These are phyloP conservation scores for Verticillium longisporum DNA, from an alignment of 2,329 filamentous ascomycete species.

Conservation along the genomic window DNA sequence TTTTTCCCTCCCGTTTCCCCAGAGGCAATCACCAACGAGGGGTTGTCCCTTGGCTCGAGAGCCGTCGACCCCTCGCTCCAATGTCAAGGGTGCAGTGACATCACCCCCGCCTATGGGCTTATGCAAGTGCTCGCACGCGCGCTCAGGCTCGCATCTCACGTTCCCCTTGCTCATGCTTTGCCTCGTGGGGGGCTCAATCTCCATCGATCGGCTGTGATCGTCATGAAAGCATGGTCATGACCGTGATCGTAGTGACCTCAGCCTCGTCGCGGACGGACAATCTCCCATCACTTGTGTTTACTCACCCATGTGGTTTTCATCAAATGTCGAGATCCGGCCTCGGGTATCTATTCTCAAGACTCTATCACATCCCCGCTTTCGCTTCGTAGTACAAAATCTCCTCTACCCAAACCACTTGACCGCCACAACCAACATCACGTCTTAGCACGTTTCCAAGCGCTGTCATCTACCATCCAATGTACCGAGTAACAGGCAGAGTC, in stretches of 20 bases:
- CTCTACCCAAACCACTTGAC: not conserved
- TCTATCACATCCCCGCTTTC: not conserved
- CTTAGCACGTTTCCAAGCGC: not conserved
- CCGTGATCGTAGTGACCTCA: too few relatives aligned
- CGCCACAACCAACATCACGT: not conserved
- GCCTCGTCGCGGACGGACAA: too few relatives aligned
- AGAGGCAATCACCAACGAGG: not conserved
- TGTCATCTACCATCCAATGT: not conserved
- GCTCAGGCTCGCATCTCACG: not conserved
- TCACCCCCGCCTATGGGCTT: not conserved
- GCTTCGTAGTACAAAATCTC: not conserved
- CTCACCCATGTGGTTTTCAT: too few relatives aligned
- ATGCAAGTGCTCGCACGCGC: not conserved
- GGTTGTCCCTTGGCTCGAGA: not conserved
- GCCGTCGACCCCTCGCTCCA: not conserved
- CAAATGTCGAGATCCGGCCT: not conserved
- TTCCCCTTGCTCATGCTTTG: not conserved
- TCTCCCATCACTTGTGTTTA: too few relatives aligned
- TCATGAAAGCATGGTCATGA: too few relatives aligned
- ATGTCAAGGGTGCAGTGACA: not conserved
- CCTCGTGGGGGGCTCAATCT: not conserved
- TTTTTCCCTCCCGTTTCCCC: not conserved
- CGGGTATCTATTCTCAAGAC: not conserved
- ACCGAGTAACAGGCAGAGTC: not conserved
- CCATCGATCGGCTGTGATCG: not conserved